phyloP scores from a whole-genome alignment of 164 flowering plant species.

The Piper betle region DNA sequence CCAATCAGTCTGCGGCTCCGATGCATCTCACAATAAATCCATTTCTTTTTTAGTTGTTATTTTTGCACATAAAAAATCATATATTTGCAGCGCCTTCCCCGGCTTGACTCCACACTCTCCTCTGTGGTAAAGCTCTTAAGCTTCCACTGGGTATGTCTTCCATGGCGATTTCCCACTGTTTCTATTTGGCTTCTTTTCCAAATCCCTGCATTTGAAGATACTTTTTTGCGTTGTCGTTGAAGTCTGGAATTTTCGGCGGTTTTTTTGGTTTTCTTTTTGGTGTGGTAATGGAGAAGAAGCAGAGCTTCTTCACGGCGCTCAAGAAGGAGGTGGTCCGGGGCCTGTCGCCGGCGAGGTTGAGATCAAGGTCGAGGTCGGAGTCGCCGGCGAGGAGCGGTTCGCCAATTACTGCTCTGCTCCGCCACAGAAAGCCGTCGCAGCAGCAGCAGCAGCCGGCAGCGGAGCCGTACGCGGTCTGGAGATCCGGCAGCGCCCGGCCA shows the following conservation, averaged over 20 bases:
- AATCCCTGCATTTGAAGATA: background rate
- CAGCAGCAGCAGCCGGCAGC: constrained; percentile 24
- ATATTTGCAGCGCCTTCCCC: background rate
- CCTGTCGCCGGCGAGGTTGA: constrained; percentile 50
- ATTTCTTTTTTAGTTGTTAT: no score
- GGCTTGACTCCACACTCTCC: background rate
- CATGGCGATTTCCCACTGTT: background rate
- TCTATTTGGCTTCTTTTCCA: background rate
- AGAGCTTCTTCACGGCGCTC: constrained; percentile 62
- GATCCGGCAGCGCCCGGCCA: constrained; percentile 75
- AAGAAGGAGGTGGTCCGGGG: constrained; percentile 70
- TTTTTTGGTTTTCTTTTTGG: background rate
- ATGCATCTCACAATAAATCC: no score
- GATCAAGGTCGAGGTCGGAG: constrained; percentile 11
- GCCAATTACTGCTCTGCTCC: constrained; percentile 38
- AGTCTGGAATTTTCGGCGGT: background rate
- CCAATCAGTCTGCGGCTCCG: no score
- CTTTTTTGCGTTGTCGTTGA: background rate
- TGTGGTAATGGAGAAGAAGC: constrained; percentile 58
- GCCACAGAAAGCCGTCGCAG: constrained; percentile 32
- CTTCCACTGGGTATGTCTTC: no score
- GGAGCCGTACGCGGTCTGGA: constrained; percentile 32
- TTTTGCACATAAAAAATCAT: no score
- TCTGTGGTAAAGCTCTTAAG: background rate
- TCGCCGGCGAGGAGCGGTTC: constrained; percentile 47